Percentiles rank a stretch among this genome's conserved stretches.
These are phyloP conservation scores for Neofusicoccum cordaticola DNA, from an alignment of 2,329 filamentous ascomycete species.

Conservation along the genomic window DNA sequence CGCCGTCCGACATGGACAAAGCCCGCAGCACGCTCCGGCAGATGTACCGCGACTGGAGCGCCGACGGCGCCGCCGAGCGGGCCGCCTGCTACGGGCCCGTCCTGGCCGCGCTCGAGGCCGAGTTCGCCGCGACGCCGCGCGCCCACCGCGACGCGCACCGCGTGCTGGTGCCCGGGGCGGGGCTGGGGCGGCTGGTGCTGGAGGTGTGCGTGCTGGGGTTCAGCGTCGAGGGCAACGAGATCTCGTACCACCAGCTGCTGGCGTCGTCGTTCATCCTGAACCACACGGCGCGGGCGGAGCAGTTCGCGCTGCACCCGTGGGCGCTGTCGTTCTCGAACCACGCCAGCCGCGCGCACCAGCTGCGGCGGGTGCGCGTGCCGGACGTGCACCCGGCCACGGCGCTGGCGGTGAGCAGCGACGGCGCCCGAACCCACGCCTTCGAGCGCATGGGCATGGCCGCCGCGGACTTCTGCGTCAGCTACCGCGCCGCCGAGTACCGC, in stretches of 20 bases:
- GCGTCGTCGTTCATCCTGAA: slow-evolving; percentile 77
- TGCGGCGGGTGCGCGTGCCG: slow-evolving; percentile 70
- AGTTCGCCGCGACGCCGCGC: slow-evolving; percentile 35
- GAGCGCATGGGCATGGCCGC: slow-evolving; percentile 90
- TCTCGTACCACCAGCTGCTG: slow-evolving; percentile 94
- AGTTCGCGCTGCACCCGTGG: slow-evolving; percentile 81
- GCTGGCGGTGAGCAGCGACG: slow-evolving; percentile 24
- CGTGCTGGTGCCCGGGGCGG: slow-evolving; percentile 85
- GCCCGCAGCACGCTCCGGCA: slow-evolving; percentile 89
- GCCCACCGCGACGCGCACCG: slow-evolving; percentile 39
- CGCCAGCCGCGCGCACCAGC: slow-evolving; percentile 67
- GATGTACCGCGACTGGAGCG: slow-evolving; percentile 92
- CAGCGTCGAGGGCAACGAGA: slow-evolving; percentile 81
- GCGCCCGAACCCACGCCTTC: slow-evolving; percentile 33
- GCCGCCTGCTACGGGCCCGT: slow-evolving; percentile 75
- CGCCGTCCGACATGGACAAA: slow-evolving; percentile 77
- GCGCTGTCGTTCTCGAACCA: slow-evolving; percentile 88
- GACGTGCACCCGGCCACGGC: slow-evolving; percentile 58
- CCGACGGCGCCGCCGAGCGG: slow-evolving; percentile 70
- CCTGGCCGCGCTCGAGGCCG: slow-evolving; percentile 58
- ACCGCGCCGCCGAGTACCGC: slow-evolving; percentile 62
- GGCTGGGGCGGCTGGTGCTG: slow-evolving; percentile 83
- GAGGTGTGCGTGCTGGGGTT: slow-evolving; percentile 76
- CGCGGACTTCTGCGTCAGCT: slow-evolving; percentile 88
- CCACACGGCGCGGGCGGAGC: slow-evolving; percentile 55